Conservation (phyloP, 306 rosid genomes). For the Adenanthera pavonina region DNA sequence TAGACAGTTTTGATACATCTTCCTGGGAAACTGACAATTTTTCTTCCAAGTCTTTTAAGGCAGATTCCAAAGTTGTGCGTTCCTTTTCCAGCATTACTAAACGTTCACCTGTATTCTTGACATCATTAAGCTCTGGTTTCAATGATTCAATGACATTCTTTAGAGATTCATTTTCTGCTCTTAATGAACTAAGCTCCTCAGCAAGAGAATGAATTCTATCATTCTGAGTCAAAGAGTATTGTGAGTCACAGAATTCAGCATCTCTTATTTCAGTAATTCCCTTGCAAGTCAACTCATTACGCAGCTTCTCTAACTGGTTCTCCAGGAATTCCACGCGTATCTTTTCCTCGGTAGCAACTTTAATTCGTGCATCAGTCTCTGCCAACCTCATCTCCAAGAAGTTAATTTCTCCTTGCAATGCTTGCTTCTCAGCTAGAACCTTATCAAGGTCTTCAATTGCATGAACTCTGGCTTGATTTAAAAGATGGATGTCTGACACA, state of each 20-base stretch:
- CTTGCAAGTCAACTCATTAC: constrained; percentile 50
- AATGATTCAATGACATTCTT: constrained; percentile 66
- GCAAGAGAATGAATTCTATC: constrained; percentile 49
- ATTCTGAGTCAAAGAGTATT: constrained; percentile 34
- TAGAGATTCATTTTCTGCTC: constrained; percentile 69
- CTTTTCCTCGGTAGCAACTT: constrained; percentile 75
- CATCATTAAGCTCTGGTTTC: constrained; percentile 57
- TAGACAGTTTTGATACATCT: constrained; percentile 66
- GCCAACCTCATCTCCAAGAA: constrained; percentile 72
- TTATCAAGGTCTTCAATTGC: constrained; percentile 82
- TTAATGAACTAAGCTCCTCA: constrained; percentile 66
- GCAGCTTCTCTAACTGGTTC: constrained; percentile 64
- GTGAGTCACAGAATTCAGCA: constrained; percentile 45
- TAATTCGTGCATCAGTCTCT: constrained; percentile 72
- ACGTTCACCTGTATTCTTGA: constrained; percentile 62
- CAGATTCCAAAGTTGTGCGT: constrained; percentile 66
- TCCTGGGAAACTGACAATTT: constrained; percentile 73
- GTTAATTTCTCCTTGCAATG: constrained; percentile 75
- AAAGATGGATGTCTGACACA: constrained; percentile 73
- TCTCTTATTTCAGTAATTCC: constrained; percentile 48
- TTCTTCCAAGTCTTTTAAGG: constrained; percentile 72
- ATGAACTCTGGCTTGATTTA: constrained; percentile 78
- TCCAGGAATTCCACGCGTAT: constrained; percentile 68
- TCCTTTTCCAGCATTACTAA: constrained; percentile 73
- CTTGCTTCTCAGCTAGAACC: constrained; percentile 75